Conservation (phyloP, 345 rosid species). For the Abelmoschus esculentus region DNA sequence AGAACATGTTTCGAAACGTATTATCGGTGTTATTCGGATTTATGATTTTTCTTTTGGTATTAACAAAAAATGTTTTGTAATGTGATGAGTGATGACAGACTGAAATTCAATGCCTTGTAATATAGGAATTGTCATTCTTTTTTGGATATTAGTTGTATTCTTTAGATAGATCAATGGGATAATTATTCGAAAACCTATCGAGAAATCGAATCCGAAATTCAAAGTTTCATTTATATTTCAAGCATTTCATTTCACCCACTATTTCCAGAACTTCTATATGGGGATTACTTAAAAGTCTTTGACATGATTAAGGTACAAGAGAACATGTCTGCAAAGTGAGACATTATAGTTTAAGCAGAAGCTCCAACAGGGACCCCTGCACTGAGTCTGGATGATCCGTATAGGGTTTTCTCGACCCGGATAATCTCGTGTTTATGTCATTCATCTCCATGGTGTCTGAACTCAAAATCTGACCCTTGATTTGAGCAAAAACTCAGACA, state of each 20-base stretch:
- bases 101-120: not conserved
- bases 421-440: no score
- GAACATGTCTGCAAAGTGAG: not conserved
- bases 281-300: not conserved
- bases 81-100: not conserved
- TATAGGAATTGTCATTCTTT: not conserved
- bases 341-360: constrained; percentile 29
- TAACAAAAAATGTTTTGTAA: not conserved
- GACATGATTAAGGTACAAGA: not conserved
- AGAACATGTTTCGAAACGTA: not conserved
- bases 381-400: constrained; percentile 82
- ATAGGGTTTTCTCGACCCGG: constrained; percentile 81
- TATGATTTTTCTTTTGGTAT: not conserved
- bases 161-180: not conserved
- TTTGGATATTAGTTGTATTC: not conserved
- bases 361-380: constrained; percentile 60
- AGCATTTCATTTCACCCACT: not conserved
- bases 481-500: not conserved
- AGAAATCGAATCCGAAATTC: not conserved
- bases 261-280: not conserved
- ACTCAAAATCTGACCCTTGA: not conserved
- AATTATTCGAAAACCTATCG: not conserved
- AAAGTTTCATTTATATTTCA: not conserved
- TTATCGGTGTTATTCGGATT: not conserved
- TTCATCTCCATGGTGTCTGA: not conserved